Evolutionary conservation across 805 yeast genomes (phyloP).

Genomic region (Osmozyma mogii): DNA sequence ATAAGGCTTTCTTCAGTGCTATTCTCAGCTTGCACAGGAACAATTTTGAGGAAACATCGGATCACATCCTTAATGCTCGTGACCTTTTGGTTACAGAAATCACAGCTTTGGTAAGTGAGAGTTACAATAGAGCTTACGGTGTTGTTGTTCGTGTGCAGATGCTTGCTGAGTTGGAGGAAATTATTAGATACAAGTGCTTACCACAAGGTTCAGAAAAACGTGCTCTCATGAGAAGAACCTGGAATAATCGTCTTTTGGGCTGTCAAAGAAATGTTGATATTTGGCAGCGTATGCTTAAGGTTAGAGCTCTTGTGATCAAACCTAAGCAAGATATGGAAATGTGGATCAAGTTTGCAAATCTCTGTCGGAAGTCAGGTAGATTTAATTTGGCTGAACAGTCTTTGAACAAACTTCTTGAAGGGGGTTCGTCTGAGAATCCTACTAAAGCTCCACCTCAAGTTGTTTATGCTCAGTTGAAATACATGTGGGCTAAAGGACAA

Average conservation of each 20-base stretch:
- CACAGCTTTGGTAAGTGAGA: constrained; percentile 89
- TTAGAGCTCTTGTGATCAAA: constrained; percentile 83
- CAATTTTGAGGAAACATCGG: constrained; percentile 72
- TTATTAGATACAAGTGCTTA: constrained; percentile 76
- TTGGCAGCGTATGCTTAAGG: constrained; percentile 96
- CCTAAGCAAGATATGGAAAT: constrained; percentile 96
- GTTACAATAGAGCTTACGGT: constrained; percentile 93
- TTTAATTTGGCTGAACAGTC: constrained; percentile 90
- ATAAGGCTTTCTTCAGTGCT: constrained; percentile 90
- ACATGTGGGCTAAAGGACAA: constrained; percentile 94
- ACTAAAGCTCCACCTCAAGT: constrained; percentile 94
- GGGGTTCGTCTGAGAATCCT: constrained; percentile 52
- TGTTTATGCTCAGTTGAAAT: constrained; percentile 92
- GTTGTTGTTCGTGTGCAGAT: constrained; percentile 96
- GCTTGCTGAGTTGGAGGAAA: constrained; percentile 94
- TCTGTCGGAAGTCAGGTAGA: constrained; percentile 91
- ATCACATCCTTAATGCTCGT: constrained; percentile 76
- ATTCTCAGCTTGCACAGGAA: constrained; percentile 78
- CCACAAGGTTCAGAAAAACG: constrained; percentile 81
- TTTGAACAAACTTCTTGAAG: constrained; percentile 68
- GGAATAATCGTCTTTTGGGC: constrained; percentile 89
- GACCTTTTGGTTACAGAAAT: constrained; percentile 88
- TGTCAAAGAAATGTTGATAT: constrained; percentile 96
- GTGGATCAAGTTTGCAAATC: constrained; percentile 96
- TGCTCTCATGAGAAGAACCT: constrained; percentile 73